A percentile compares a stretch with the other conserved stretches of the same genome.
These are phyloP conservation scores for Verticillium nonalfalfae DNA, from an alignment of 2,329 filamentous ascomycete species.

Conservation along the genomic window DNA sequence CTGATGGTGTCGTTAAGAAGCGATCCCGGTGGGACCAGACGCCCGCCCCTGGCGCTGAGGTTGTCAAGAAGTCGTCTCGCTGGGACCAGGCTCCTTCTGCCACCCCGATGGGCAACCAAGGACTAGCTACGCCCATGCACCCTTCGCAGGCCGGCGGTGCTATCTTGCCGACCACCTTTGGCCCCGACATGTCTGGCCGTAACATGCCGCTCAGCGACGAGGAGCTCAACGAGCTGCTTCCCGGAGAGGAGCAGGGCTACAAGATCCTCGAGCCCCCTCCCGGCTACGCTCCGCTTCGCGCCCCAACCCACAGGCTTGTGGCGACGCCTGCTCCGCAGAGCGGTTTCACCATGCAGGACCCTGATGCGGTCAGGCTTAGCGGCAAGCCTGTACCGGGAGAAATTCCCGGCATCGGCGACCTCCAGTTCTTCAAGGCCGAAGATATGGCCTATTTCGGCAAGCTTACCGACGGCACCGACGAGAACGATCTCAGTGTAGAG, in stretches of 20 bases:
- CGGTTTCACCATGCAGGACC: slow-evolving; percentile 97
- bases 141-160: slow-evolving; percentile 52
- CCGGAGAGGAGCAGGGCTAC: slow-evolving; percentile 83
- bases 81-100: slow-evolving; percentile 89
- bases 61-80: slow-evolving; percentile 69
- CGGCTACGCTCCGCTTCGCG: slow-evolving; percentile 80
- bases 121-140: slow-evolving; percentile 74
- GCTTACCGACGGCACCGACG: slow-evolving; percentile 87
- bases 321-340: slow-evolving; percentile 67
- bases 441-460: slow-evolving; percentile 99
- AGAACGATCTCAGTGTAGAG: slow-evolving; percentile 86
- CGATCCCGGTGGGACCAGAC: slow-evolving; percentile 86
- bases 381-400: slow-evolving; percentile 91
- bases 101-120: slow-evolving; percentile 66
- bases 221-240: slow-evolving; percentile 86
- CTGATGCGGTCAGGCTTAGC: slow-evolving; percentile 73
- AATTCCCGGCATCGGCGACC: slow-evolving; percentile 89
- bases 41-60: slow-evolving; percentile 55
- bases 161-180: slow-evolving; percentile 58
- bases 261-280: slow-evolving; percentile 86
- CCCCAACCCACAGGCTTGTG: slow-evolving; percentile 68
- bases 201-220: slow-evolving; percentile 86
- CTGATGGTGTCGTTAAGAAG: slow-evolving; percentile 56
- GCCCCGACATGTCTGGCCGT: slow-evolving; percentile 72
- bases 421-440: slow-evolving; percentile 97